Evolutionary conservation across 495 filamentous ascomycete genomes (phyloP).

Genomic region (Cercophora sp.): DNA sequence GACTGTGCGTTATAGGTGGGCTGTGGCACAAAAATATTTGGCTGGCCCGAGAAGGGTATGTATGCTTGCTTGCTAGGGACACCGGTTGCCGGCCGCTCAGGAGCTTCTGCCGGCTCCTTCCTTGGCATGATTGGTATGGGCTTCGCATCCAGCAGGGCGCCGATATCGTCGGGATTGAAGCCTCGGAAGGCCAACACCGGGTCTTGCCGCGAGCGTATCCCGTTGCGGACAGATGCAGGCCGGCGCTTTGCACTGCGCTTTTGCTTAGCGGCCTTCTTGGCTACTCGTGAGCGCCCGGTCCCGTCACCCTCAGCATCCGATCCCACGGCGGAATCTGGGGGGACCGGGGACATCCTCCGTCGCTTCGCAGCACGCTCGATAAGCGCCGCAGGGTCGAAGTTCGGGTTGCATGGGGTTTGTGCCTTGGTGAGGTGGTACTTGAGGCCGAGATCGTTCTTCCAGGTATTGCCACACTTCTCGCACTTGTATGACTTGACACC

Average conservation of each 20-base stretch:
- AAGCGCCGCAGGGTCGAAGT: conserved; percentile 32
- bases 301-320: conserved; percentile 37
- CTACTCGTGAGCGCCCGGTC: too few species aligned
- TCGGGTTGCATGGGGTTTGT: conserved; percentile 46
- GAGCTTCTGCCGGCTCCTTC: background rate
- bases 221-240: background rate
- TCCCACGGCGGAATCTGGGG: conserved; percentile 20
- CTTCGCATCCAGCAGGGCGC: background rate
- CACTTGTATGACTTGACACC: conserved; percentile 35
- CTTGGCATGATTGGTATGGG: background rate
- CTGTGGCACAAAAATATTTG: too few species aligned
- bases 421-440: conserved; percentile 51
- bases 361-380: conserved; percentile 22
- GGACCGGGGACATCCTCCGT: conserved; percentile 20
- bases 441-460: conserved; percentile 51
- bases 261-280: conserved; percentile 10
- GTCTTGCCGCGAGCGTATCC: background rate
- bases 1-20: too few species aligned
- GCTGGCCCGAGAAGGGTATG: too few species aligned
- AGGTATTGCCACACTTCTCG: conserved; percentile 43
- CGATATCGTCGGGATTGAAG: background rate
- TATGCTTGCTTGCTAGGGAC: too few species aligned
- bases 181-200: conserved; percentile 4
- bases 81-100: too few species aligned
- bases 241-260: too few species aligned